These are phyloP conservation scores for Trichoderma afroharzianum DNA, from an alignment of 2,329 filamentous ascomycete genomes.

Conservation along the genomic window DNA sequence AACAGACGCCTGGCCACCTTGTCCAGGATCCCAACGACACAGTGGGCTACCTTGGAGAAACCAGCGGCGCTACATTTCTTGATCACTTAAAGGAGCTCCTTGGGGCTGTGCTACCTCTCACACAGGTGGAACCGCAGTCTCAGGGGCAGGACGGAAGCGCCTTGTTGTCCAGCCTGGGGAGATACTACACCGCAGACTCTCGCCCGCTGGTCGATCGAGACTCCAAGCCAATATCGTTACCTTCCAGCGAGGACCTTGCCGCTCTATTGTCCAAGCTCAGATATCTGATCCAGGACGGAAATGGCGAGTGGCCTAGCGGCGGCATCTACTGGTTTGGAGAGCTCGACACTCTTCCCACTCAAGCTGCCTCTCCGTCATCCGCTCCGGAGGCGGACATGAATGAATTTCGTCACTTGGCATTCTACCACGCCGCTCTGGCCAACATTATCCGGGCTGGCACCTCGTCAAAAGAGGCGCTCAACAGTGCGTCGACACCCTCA, in stretches of 20 bases:
- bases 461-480: constrained; percentile 20
- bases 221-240: constrained; percentile 40
- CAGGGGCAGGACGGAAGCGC: constrained; percentile 14
- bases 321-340: constrained; percentile 49
- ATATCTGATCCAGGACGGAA: constrained; percentile 44
- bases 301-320: constrained; percentile 39
- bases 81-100: constrained; percentile 49
- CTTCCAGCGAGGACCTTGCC: constrained; percentile 35
- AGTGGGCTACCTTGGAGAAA: constrained; percentile 46
- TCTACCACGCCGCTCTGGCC: constrained; percentile 46
- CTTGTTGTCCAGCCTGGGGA: constrained; percentile 42
- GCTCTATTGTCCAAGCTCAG: constrained; percentile 40
- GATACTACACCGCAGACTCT: constrained; percentile 47
- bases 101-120: constrained; percentile 36
- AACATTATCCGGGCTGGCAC: constrained; percentile 32
- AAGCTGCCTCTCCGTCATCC: constrained; percentile 20
- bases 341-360: constrained; percentile 32
- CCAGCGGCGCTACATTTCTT: constrained; percentile 48
- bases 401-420: constrained; percentile 38
- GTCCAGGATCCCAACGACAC: constrained; percentile 44
- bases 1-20: constrained; percentile 32
- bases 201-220: constrained; percentile 36
- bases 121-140: constrained; percentile 21
- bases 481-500: constrained; percentile 21
- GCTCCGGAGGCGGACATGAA: constrained; percentile 24